phyloP scores from a whole-genome alignment of 257 asterid genomes.

The Handroanthus guayacan region DNA sequence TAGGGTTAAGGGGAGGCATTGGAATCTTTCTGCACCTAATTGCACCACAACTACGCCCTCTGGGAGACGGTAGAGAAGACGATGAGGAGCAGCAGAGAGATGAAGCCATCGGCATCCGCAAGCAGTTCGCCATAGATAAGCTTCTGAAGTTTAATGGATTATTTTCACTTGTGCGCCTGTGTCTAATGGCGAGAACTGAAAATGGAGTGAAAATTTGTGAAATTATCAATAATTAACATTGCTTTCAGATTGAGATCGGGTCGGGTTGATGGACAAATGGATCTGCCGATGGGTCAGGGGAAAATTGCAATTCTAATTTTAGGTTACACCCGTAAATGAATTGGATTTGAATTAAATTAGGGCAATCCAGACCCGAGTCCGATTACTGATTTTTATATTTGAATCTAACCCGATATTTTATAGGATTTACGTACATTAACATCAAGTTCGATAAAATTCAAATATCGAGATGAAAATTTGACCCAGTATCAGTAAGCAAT shows the following conservation, averaged over 20 bases:
- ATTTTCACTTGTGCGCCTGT: neutral
- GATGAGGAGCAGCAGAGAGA: slow-evolving; percentile 58
- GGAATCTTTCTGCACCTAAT: slow-evolving; percentile 57
- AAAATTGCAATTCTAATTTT: too few relatives aligned
- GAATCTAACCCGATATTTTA: too few relatives aligned
- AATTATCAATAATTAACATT: neutral
- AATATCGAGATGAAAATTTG: too few relatives aligned
- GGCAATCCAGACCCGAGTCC: too few relatives aligned
- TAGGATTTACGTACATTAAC: too few relatives aligned
- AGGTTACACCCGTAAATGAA: too few relatives aligned
- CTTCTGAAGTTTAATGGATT: neutral
- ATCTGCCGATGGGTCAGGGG: too few relatives aligned
- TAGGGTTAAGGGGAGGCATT: slow-evolving; percentile 82
- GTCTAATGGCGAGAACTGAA: neutral
- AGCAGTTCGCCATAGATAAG: slow-evolving; percentile 57
- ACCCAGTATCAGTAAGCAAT: too few relatives aligned
- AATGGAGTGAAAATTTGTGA: neutral
- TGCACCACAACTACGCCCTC: slow-evolving; percentile 48
- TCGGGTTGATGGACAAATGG: neutral
- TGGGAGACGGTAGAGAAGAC: slow-evolving; percentile 39
- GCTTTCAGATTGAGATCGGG: neutral
- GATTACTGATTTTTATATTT: too few relatives aligned
- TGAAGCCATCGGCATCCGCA: slow-evolving; percentile 69
- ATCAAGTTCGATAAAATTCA: too few relatives aligned
- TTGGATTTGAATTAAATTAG: too few relatives aligned